Evolutionary conservation across 148 eudicot genomes (phyloP).

Genomic region (Pharnaceum exiguum): DNA sequence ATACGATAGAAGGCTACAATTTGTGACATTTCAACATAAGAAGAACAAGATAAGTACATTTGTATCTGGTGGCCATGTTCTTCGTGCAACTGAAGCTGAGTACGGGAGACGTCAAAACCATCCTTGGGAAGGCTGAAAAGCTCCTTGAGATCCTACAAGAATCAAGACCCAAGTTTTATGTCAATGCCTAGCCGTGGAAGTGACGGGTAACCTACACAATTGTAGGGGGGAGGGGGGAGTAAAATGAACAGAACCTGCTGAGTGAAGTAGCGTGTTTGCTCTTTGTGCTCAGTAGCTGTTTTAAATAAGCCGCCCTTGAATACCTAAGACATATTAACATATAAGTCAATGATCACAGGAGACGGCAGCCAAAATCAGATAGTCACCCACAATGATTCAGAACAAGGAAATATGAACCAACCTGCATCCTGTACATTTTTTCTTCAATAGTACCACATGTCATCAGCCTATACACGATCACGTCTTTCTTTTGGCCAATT

Average conservation of each 20-base stretch:
- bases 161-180: not conserved
- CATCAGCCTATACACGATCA: constrained; percentile 90
- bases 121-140: constrained; percentile 85
- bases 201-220: too few relatives aligned
- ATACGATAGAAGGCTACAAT: not conserved
- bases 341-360: not conserved
- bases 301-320: constrained; percentile 93
- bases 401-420: constrained; percentile 9
- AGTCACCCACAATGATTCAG: not conserved
- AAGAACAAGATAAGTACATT: constrained; percentile 43
- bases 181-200: too few relatives aligned
- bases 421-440: constrained; percentile 96
- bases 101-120: constrained; percentile 87
- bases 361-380: not conserved
- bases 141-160: constrained; percentile 73
- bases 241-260: constrained; percentile 50
- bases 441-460: constrained; percentile 96
- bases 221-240: too few relatives aligned
- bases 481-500: constrained; percentile 96
- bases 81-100: constrained; percentile 84
- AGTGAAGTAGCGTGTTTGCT: constrained; percentile 93
- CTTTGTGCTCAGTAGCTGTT: constrained; percentile 99
- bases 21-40: too few relatives aligned
- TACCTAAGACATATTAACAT: constrained; percentile 41
- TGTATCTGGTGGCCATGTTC: constrained; percentile 71